Conservation (phyloP, 805 yeast genomes). For the Suhomyces xylopsoci region DNA sequence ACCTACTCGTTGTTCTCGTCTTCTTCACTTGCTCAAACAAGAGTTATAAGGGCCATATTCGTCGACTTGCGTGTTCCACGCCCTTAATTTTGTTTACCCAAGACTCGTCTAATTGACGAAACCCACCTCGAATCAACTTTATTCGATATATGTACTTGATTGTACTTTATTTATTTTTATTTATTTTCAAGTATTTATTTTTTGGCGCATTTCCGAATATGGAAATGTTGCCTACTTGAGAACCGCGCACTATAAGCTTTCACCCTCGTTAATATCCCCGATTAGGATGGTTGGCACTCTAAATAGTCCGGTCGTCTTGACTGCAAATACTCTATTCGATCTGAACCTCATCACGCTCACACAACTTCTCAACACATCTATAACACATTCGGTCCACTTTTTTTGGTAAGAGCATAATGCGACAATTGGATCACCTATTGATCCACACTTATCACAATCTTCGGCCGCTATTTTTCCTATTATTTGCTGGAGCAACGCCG, state of each 20-base stretch:
- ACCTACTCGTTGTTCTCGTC: neutral
- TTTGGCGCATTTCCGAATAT: neutral
- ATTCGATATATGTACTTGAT: neutral
- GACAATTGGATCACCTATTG: neutral
- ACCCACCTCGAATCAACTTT: neutral
- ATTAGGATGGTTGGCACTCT: neutral
- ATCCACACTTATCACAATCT: neutral
- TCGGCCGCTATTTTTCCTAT: neutral
- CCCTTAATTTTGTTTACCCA: neutral
- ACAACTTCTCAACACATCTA: neutral
- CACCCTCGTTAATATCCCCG: neutral
- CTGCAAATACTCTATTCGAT: neutral
- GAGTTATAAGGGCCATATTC: neutral
- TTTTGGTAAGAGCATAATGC: neutral
- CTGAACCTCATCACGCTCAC: neutral
- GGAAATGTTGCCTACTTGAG: neutral
- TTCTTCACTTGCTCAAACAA: neutral
- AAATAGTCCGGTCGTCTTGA: neutral
- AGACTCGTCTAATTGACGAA: constrained; percentile 3
- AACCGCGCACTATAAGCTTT: neutral
- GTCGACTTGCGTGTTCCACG: neutral
- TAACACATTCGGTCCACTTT: neutral
- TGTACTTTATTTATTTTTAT: neutral
- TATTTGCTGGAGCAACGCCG: neutral
- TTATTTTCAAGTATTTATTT: neutral